phyloP scores from a whole-genome alignment of 768 basidiomycete species.

The Boletus subparvulus region DNA sequence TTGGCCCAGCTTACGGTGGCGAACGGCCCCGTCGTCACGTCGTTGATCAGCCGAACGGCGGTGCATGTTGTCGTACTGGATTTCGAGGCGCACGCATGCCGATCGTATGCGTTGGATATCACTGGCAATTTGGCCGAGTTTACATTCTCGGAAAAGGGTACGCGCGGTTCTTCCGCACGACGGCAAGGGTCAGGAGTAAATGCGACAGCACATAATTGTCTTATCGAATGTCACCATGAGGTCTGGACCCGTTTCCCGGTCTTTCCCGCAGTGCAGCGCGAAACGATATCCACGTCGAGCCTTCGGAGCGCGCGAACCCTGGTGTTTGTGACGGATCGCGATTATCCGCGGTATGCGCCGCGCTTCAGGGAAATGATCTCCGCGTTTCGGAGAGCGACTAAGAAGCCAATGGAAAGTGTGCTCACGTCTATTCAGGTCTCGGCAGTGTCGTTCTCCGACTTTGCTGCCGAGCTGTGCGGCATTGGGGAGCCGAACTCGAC shows the following conservation, averaged over 20 bases:
- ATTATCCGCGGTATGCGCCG: constrained; percentile 35
- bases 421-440: constrained; percentile 40
- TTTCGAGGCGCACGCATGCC: constrained; percentile 27
- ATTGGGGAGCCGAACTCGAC: neutral
- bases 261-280: constrained; percentile 48
- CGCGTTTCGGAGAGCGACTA: constrained; percentile 47
- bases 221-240: constrained; percentile 54
- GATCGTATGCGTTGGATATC: constrained; percentile 50
- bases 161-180: constrained; percentile 14
- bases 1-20: constrained; percentile 27
- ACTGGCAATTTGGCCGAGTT: constrained; percentile 57
- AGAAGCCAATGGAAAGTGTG: constrained; percentile 50
- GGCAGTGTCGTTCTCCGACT: constrained; percentile 30
- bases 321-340: constrained; percentile 43
- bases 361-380: constrained; percentile 48
- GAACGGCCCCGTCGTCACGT: constrained; percentile 38
- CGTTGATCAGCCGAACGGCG: constrained; percentile 41
- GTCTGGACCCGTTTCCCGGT: constrained; percentile 65
- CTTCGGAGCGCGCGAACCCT: constrained; percentile 37
- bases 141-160: constrained; percentile 47
- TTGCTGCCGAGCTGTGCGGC: constrained; percentile 18
- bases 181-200: neutral
- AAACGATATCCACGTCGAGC: constrained; percentile 39
- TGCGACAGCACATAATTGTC: constrained; percentile 44
- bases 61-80: constrained; percentile 21